Evolutionary conservation across 345 rosid genomes (phyloP), one percentile per base, ranked within the genome.

Genomic region (Heritiera fomes): DNA sequence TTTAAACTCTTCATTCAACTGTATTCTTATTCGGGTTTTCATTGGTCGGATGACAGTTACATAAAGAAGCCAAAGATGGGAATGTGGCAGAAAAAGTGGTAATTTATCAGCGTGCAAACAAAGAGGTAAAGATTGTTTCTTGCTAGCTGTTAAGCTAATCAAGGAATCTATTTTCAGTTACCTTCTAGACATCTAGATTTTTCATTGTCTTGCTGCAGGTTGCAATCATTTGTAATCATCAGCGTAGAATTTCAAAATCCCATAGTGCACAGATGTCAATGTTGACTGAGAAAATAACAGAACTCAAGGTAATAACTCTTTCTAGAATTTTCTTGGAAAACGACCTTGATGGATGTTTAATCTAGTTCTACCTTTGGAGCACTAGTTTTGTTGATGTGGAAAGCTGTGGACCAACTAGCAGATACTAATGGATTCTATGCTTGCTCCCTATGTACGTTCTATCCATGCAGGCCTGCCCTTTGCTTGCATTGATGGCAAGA

Each of bases 171-270:
- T 76, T 66, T 49, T 41, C 53, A 32, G 14, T 61, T 17, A 56
- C 43, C 3, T 0, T 65, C 38, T 40, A 32, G 77, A 63, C 52
- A 63, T 80, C 28, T 75, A 71, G 55, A 23, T 73, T 40, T 55
- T 69, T 81, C 78, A 61, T 78, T 69, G 56, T 62, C 3, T 81
- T 71, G 63, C 73, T 79, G 71, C 89, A 97, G 99, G 99, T 97
- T 78, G 99, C 99, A 53, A 91, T 97, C 80, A 97, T 97, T 75
- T 97, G 99, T 89, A 97, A 97, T 81, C 99, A 97, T 86, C 99
- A 97, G 64, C 95, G 98, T 55, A 88, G 88, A 79, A 85, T 97
- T 75, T 93, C 99, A 8, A 97, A 93, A 86, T 78, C 95, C 38
- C 99, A 97, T 60, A 83, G 79, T 20, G 85, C 95, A 8, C 99